Base-by-base conservation (phyloP, 495 filamentous ascomycete genomes). In the Aspergillus taichungensis region DNA sequence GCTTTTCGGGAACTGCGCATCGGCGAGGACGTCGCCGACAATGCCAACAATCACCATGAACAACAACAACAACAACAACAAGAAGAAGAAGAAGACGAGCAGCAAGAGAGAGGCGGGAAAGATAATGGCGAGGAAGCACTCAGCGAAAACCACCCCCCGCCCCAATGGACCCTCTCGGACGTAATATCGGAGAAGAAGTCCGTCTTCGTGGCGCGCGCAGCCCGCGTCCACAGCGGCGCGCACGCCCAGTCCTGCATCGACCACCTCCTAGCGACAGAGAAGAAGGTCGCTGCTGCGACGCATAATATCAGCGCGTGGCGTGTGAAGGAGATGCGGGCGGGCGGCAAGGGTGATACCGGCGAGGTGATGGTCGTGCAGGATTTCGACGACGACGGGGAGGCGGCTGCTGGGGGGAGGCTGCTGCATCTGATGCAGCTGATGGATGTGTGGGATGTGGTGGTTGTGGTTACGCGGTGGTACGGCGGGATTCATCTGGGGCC, bases 391-490 rank as follows among this genome's bases (percentile, higher is more conserved):
- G 92, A 98, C 58, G 92, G 92, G 8, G 92, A 98, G 71, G 86
- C 83, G n/a, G 92, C 92, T 14, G 92, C 92, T 5, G 92, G 92
- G 1, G 80, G 83, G 0, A 76, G 92, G 24, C 55, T 97, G 54
- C 68, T 95, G 34, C 86, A 94, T 68, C 66, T 98, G 37, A 81
- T 98, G 81, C 87, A 95, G 71, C 59, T 91, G 53, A 97, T 96
- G 89, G 85, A 88, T 62, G 77, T 94, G 7, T 94, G 87, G 87
- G 78, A 92, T 62, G 79, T 84, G 6, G 79, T 96, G 60, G 88
- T 97, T 1, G 84, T 98, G n/a, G 92, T 98, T 12, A 88, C 84
- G 31, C 65, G 92, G 41, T 98, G 92, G 92, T 97, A 94, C 67
- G 92, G 92, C 0, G 92, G 92, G 0, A 73, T 91, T 34, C 82